Base-by-base conservation (phyloP, 1,284 basidiomycete species). In the Fistulinella cinereoalba region DNA sequence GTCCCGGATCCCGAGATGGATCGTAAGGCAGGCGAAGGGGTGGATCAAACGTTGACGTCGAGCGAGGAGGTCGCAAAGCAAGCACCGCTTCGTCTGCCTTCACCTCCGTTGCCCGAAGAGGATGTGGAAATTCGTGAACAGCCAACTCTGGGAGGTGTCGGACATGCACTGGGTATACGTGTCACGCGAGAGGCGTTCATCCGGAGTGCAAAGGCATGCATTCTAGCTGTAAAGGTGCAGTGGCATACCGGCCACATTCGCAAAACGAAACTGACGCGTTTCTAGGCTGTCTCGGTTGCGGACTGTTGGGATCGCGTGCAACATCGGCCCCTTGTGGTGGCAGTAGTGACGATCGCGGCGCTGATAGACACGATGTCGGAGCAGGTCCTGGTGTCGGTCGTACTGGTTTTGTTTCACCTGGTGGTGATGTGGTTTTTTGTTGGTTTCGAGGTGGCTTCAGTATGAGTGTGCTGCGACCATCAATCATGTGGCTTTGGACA, bases 211-310 rank as follows among this genome's bases (percentile, higher is more conserved):
- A 77, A 78, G 49, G 71, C 73, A 23, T 66, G 61, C 32, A 53
- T 77, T 15, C 58, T 79, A 23, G 65, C 73, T 19, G 57, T 60
- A 45, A 83, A 83, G 72, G 81, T 81, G n/a, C n/a, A 49, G 5
- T 57, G 43, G 55, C 37, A 6, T 31, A 11, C 24, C 33, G 6
- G 19, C 41, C 7, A 22, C 1, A 39, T 9, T 12, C 4, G 6
- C 12, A 24, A 47, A 16, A 15, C 8, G 9, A 8, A n/a, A 16
- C 70, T 68, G 58, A 69, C 13, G 52, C 66, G 45, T 67, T 61
- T 7, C 2, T 34, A 68, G 65, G 58, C 64, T 1, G 49, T 64
- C 18, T 66, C 62, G 13, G 25, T 60, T 4, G 50, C 39, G 18
- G 47, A 45, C 13, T 41, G 32, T 25, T 65, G 62, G 62, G 49